Percentiles rank a stretch among this genome's conserved stretches.
phyloP scores from a whole-genome alignment of 2,329 filamentous ascomycete genomes.

The Aspergillus hiratsukae region DNA sequence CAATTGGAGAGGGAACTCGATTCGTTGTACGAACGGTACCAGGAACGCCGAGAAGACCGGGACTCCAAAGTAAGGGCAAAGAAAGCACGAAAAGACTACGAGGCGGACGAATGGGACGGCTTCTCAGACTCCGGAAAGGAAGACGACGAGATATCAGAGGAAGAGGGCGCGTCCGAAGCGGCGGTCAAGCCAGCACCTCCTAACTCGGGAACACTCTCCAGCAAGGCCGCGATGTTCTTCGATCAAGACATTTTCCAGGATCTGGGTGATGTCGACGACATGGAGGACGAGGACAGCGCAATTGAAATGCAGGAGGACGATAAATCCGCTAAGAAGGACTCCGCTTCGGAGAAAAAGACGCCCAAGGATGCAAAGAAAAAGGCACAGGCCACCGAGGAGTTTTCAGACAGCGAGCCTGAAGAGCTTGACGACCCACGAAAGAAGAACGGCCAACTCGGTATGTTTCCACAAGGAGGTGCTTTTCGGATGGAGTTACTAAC shows the following conservation, averaged over 20 bases:
- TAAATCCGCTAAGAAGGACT: constrained; percentile 14
- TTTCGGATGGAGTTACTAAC: constrained; percentile 15
- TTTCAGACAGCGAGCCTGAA: constrained; percentile 35
- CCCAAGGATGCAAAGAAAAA: constrained; percentile 19
- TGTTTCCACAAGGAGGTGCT: constrained; percentile 22
- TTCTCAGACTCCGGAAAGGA: constrained; percentile 64
- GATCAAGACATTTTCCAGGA: constrained; percentile 91
- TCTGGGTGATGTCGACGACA: constrained; percentile 63
- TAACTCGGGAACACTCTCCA: constrained; percentile 61
- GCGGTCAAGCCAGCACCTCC: constrained; percentile 28
- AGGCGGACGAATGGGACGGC: constrained; percentile 89
- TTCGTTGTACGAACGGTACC: constrained; percentile 78
- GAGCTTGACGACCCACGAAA: constrained; percentile 36
- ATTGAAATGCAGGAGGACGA: constrained; percentile 32
- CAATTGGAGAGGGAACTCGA: constrained; percentile 80
- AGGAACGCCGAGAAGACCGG: constrained; percentile 68
- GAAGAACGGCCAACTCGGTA: constrained; percentile 42
- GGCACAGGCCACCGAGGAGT: constrained; percentile 25
- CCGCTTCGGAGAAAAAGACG: constrained; percentile 19
- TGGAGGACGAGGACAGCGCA: constrained; percentile 45
- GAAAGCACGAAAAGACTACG: constrained; percentile 73
- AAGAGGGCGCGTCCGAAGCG: constrained; percentile 45
- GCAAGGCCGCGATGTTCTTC: constrained; percentile 83
- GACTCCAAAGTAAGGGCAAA: constrained; percentile 91
- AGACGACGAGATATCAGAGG: constrained; percentile 53